Base-by-base conservation (phyloP, 176 grass and related monocot genomes). In the Tuctoria greenei region DNA sequence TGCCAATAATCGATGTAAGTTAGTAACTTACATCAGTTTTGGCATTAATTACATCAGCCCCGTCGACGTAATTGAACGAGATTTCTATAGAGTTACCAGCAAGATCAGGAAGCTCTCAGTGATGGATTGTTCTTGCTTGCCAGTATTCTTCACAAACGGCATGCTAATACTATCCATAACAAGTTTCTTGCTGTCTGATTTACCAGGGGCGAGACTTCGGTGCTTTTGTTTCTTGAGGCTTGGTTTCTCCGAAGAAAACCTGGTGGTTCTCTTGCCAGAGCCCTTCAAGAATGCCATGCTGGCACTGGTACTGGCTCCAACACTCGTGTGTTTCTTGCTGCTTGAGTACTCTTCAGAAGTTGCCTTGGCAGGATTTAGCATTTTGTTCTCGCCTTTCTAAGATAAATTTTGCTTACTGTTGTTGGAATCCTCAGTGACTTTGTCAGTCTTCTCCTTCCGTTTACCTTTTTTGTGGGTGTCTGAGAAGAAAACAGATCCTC, bases 21-120 rank as follows among this genome's bases (percentile, higher is more conserved):
- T n/a, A n/a, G n/a, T n/a, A n/a, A n/a, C n/a, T n/a, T n/a, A n/a
- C n/a, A n/a, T n/a, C n/a, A n/a, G n/a, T n/a, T n/a, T n/a, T n/a
- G n/a, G n/a, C n/a, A n/a, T n/a, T n/a, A n/a, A n/a, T n/a, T n/a
- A n/a, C n/a, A n/a, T n/a, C n/a, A n/a, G n/a, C n/a, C n/a, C n/a
- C n/a, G n/a, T n/a, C n/a, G n/a, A n/a, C n/a, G n/a, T n/a, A n/a
- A n/a, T n/a, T n/a, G n/a, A n/a, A n/a, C n/a, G n/a, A n/a, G n/a
- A n/a, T n/a, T n/a, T n/a, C n/a, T n/a, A n/a, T n/a, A n/a, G n/a
- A n/a, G n/a, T 99, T 95, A 54, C 76, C 67, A 66, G 89, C 95
- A 65, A 99, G 82, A 79, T 90, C 88, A 17, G 92, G 88, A 64
- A 94, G 88, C n/a, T n/a, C 78, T 94, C 82, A 38, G 67, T 23